phyloP scores from a whole-genome alignment of 169 alveolate genomes.

The Cryptosporidium viatorum region DNA sequence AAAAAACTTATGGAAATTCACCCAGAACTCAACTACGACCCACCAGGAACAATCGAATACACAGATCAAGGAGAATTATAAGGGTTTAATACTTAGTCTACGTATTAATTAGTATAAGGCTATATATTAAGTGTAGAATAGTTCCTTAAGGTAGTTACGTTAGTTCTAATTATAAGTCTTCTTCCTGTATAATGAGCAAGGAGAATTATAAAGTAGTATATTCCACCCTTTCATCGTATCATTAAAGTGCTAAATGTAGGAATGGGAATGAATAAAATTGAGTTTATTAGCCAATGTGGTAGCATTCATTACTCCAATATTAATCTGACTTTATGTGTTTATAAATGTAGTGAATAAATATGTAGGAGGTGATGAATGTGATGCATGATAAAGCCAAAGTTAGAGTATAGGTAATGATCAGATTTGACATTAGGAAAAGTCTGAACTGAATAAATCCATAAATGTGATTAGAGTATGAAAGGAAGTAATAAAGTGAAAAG shows the following conservation, averaged over 20 bases:
- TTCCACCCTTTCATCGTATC: not conserved
- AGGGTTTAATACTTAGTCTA: slow-evolving; percentile 8
- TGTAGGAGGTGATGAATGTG: slow-evolving; percentile 53
- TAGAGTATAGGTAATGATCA: slow-evolving; percentile 41
- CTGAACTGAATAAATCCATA: slow-evolving; percentile 51
- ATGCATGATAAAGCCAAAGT: slow-evolving; percentile 25
- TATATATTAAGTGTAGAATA: not conserved
- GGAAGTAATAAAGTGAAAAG: slow-evolving; percentile 51
- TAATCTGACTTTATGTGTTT: slow-evolving; percentile 66
- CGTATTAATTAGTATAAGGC: slow-evolving; percentile 10
- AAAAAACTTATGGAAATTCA: slow-evolving; percentile 21
- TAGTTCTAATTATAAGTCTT: slow-evolving; percentile 1
- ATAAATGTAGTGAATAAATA: slow-evolving; percentile 55
- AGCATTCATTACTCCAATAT: not conserved
- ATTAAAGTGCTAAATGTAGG: no score
- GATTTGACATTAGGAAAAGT: slow-evolving; percentile 39
- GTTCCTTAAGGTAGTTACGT: not conserved
- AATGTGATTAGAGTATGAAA: slow-evolving; percentile 46
- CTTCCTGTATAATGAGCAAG: not conserved
- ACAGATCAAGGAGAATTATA: slow-evolving; percentile 4
- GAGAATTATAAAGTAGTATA: not conserved
- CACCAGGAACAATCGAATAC: slow-evolving; percentile 50
- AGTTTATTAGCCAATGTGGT: not conserved
- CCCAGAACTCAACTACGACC: slow-evolving; percentile 28
- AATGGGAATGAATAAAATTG: not conserved